Percentiles rank a stretch among this genome's conserved stretches.
Conservation (phyloP, 495 filamentous ascomycete genomes). For the Hypoxylon rickii region DNA sequence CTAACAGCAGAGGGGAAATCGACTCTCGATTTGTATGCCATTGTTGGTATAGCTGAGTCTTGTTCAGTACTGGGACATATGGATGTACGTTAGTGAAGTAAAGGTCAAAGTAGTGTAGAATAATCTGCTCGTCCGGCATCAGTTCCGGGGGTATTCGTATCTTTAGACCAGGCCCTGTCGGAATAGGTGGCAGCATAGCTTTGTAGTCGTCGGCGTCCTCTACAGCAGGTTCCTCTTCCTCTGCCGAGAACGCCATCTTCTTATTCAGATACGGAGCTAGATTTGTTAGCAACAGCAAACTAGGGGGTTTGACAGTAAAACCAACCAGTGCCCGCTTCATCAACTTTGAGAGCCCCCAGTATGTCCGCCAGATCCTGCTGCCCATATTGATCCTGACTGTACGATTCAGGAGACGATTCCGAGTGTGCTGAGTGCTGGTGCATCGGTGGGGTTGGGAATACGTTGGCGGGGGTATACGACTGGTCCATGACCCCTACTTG, state of each 20-base stretch:
- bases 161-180: constrained; percentile 68
- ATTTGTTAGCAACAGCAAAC: constrained; percentile 5
- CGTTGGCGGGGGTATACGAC: constrained; percentile 46
- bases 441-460: constrained; percentile 61
- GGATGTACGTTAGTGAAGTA: constrained; percentile 94
- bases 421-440: constrained; percentile 51
- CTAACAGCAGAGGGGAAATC: constrained; percentile 89
- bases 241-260: constrained; percentile 55
- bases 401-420: constrained; percentile 53
- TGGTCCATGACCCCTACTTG: constrained; percentile 55
- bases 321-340: constrained; percentile 87
- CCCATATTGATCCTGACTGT: constrained; percentile 67
- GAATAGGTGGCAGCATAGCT: constrained; percentile 64
- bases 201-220: constrained; percentile 75
- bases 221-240: constrained; percentile 73
- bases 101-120: constrained; percentile 84
- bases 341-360: constrained; percentile 83
- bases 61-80: constrained; percentile 92
- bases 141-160: constrained; percentile 91
- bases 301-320: constrained; percentile 3
- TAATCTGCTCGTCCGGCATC: constrained; percentile 87
- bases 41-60: constrained; percentile 82
- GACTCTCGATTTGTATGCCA: constrained; percentile 85
- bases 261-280: constrained; percentile 84
- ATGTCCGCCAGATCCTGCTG: constrained; percentile 77